phyloP scores from a whole-genome alignment of 768 basidiomycete species.

The Sporobolomyces pararoseus region DNA sequence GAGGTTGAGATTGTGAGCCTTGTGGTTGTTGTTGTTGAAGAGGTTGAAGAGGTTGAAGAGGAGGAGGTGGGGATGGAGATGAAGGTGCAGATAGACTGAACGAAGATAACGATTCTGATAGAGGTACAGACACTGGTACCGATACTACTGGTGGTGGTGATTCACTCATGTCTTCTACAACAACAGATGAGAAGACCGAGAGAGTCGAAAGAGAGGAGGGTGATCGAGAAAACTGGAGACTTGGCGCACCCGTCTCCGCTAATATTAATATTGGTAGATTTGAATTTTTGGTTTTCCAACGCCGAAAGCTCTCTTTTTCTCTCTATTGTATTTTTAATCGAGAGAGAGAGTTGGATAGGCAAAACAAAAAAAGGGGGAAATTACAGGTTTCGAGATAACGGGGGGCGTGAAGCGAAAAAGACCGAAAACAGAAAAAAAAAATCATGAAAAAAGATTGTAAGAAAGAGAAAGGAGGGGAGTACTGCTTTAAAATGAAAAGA shows the following conservation, averaged over 20 bases:
- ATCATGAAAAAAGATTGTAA: neutral
- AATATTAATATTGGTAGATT: no score
- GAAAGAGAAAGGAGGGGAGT: constrained; percentile 1
- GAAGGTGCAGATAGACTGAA: neutral
- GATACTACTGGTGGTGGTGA: neutral
- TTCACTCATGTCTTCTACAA: no score
- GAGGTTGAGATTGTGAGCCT: neutral
- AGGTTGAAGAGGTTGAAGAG: neutral
- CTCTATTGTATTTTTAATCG: neutral
- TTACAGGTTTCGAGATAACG: no score
- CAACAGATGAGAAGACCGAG: no score
- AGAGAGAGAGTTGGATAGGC: neutral
- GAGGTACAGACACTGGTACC: constrained; percentile 9
- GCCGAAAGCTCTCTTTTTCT: no score
- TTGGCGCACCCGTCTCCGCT: no score
- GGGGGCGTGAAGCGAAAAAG: no score
- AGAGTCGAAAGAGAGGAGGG: neutral
- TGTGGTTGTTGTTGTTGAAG: neutral
- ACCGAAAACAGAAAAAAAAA: no score
- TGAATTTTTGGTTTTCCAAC: no score
- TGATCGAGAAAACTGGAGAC: no score
- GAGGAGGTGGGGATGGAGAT: neutral
- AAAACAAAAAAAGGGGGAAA: neutral
- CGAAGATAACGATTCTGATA: neutral
- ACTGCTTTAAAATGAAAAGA: no score